A percentile compares a stretch with the other conserved stretches of the same genome.
phyloP scores from a whole-genome alignment of 2,329 filamentous ascomycete species.

The Madurella mycetomatis region DNA sequence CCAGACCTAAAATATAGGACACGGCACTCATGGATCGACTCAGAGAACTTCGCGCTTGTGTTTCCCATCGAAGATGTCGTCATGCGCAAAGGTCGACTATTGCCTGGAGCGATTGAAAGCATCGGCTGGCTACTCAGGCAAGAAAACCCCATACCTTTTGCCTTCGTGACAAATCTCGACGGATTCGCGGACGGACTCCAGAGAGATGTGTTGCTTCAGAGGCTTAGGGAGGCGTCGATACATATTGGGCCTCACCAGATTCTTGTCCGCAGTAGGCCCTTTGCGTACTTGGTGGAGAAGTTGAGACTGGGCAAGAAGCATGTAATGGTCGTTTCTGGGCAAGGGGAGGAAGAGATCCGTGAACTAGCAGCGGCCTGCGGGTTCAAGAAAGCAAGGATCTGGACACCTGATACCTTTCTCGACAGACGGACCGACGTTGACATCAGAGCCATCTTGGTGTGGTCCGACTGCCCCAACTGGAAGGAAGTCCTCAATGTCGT shows the following conservation, averaged over 20 bases:
- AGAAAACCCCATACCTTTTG: background rate
- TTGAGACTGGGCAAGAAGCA: background rate
- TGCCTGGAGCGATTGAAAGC: background rate
- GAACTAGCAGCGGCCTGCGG: background rate
- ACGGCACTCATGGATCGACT: background rate
- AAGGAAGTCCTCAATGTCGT: background rate
- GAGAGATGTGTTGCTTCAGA: background rate
- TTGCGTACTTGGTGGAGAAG: background rate
- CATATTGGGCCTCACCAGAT: background rate
- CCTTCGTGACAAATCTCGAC: background rate
- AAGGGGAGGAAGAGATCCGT: background rate
- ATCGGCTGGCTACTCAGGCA: background rate
- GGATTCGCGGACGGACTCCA: background rate
- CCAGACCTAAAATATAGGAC: background rate
- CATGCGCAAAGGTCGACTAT: background rate
- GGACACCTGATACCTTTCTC: background rate
- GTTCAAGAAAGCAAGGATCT: background rate
- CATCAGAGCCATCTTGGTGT: background rate
- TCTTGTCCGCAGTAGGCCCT: background rate
- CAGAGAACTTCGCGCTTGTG: background rate
- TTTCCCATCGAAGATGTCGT: background rate
- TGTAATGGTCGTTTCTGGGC: background rate
- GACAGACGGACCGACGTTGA: background rate
- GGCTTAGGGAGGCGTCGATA: background rate
- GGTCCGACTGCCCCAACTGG: background rate